Percentiles rank a stretch among this genome's conserved stretches.
These are phyloP conservation scores for Hyaloscypha finlandica DNA, from an alignment of 495 filamentous ascomycete genomes.

Conservation along the genomic window DNA sequence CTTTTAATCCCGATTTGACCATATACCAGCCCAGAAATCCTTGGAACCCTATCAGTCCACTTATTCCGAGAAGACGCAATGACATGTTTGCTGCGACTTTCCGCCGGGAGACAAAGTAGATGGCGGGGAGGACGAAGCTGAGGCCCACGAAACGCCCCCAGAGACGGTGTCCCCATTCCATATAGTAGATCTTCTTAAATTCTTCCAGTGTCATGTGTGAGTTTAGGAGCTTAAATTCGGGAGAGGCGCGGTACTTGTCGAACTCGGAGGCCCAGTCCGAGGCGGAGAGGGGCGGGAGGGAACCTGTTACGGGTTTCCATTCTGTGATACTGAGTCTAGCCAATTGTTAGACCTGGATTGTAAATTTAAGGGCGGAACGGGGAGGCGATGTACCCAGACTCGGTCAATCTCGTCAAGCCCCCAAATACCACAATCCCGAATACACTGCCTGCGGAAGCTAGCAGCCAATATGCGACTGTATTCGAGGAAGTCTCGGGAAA, in stretches of 20 bases:
- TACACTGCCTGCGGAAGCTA: conserved; percentile 87
- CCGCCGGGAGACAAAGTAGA: conserved; percentile 84
- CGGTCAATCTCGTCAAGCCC: conserved; percentile 88
- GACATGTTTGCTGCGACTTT: conserved; percentile 80
- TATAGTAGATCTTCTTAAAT: conserved; percentile 98
- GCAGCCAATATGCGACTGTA: conserved; percentile 84
- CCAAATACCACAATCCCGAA: conserved; percentile 98
- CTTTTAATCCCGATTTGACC: conserved; percentile 93
- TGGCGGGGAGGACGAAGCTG: conserved; percentile 81
- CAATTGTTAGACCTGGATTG: conserved; percentile 6
- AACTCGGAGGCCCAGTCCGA: conserved; percentile 91
- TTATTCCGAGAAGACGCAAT: conserved; percentile 75
- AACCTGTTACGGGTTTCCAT: conserved; percentile 96
- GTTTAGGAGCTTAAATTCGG: conserved; percentile 89
- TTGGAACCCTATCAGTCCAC: conserved; percentile 89
- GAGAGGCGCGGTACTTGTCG: conserved; percentile 83
- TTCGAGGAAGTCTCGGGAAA: conserved; percentile 77
- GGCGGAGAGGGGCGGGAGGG: conserved; percentile 75
- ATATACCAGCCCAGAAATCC: conserved; percentile 99
- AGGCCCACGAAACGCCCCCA: conserved; percentile 94
- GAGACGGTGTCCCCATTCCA: conserved; percentile 97
- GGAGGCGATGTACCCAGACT: conserved; percentile 73
- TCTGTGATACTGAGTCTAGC: conserved; percentile 92
- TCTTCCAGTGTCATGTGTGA: conserved; percentile 86
- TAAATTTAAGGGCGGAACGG: not conserved